phyloP scores from a whole-genome alignment of 2,329 filamentous ascomycete genomes.

The Neopestalotiopsis sp. region DNA sequence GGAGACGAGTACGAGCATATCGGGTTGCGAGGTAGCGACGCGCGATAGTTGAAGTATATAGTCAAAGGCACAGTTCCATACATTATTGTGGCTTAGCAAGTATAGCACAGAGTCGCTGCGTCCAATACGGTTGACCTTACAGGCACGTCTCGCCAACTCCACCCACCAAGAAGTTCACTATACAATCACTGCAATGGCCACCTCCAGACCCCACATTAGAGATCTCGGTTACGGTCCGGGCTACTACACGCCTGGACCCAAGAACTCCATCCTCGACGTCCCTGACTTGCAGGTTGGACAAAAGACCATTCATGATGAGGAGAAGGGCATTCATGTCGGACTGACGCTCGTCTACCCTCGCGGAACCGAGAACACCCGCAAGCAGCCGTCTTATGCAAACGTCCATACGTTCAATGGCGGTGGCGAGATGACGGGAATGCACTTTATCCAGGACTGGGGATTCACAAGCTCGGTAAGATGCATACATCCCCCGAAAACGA shows the following conservation, averaged over 20 bases:
- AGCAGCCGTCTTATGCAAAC: slow-evolving; percentile 7
- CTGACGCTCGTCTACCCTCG: slow-evolving; percentile 16
- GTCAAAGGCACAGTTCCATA: not conserved
- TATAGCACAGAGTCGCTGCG: too few relatives aligned
- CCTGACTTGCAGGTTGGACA: slow-evolving; percentile 12
- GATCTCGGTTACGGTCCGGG: slow-evolving; percentile 15
- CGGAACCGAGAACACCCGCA: slow-evolving; percentile 2
- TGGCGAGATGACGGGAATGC: slow-evolving; percentile 16
- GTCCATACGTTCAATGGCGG: slow-evolving; percentile 14
- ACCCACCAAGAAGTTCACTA: not conserved
- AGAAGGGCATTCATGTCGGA: slow-evolving; percentile 8
- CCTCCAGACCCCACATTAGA: slow-evolving; percentile 5
- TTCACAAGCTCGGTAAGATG: slow-evolving; percentile 12
- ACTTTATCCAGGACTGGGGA: slow-evolving; percentile 16
- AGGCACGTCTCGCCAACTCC: too few relatives aligned
- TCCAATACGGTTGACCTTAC: too few relatives aligned
- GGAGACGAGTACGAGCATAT: not conserved
- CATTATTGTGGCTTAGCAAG: not conserved
- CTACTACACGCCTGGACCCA: slow-evolving; percentile 8
- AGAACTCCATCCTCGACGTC: slow-evolving; percentile 17
- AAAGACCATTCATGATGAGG: slow-evolving; percentile 11
- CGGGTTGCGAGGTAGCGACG: not conserved
- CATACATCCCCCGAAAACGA: not conserved
- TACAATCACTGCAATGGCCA: not conserved
- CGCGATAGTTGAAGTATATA: not conserved